Conservation (phyloP, 805 yeast species). For the Candida rishiriensis region DNA sequence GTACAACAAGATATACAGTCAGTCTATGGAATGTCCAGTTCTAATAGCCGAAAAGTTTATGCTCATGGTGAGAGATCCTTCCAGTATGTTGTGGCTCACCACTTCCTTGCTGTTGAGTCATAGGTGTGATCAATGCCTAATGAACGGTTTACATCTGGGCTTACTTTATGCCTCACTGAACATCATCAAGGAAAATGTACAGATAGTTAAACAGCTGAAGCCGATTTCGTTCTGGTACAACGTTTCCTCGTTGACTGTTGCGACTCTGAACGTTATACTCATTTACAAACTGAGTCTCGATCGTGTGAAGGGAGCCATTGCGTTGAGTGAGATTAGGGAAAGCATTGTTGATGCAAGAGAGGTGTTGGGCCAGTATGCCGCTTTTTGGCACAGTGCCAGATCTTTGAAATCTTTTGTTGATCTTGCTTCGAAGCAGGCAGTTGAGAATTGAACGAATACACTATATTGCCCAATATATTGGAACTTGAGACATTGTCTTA, state of each 20-base stretch:
- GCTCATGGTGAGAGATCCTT: background rate
- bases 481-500: too few relatives aligned
- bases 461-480: too few relatives aligned
- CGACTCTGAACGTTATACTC: constrained; percentile 5
- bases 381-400: background rate
- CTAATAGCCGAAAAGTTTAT: background rate
- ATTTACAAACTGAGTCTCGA: background rate
- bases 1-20: constrained; percentile 3
- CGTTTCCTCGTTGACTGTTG: constrained; percentile 3
- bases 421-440: background rate
- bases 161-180: constrained; percentile 3
- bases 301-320: background rate
- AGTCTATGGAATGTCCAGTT: constrained; percentile 7
- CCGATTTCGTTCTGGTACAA: constrained; percentile 8
- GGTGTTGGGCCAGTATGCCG: constrained; percentile 3
- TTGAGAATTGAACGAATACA: too few relatives aligned
- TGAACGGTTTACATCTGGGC: background rate
- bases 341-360: constrained; percentile 4
- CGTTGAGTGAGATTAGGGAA: background rate
- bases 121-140: constrained; percentile 7
- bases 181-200: background rate
- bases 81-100: constrained; percentile 7
- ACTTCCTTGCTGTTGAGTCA: constrained; percentile 13
- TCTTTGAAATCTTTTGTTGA: background rate
- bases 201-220: background rate